These are phyloP conservation scores for Ascomycota sp. DNA, from an alignment of 2,329 filamentous ascomycete genomes.

Conservation along the genomic window DNA sequence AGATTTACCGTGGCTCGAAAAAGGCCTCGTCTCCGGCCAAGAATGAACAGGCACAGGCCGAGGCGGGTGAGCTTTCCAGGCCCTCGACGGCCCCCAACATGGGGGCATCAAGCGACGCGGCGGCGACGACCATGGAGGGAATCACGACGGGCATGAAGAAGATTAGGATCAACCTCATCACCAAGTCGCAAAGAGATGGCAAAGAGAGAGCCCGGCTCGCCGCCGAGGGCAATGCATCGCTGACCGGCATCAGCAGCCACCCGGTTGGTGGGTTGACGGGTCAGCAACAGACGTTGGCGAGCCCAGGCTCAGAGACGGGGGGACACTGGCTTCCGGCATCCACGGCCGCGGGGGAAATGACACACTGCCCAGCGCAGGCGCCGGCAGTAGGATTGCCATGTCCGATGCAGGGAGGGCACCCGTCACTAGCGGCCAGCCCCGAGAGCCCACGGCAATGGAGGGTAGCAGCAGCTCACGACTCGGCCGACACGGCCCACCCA, in stretches of 20 bases:
- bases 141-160: slow-evolving; percentile 37
- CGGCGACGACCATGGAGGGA: slow-evolving; percentile 24
- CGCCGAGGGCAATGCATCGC: slow-evolving; percentile 3
- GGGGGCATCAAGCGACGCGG: slow-evolving; percentile 2
- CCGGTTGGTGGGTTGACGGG: background rate
- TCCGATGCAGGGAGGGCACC: too few species aligned
- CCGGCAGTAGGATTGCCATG: too few species aligned
- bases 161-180: slow-evolving; percentile 38
- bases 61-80: slow-evolving; percentile 3
- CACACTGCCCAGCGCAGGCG: too few species aligned
- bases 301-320: background rate
- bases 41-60: slow-evolving; percentile 3
- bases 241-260: background rate
- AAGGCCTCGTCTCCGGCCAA: slow-evolving; percentile 11
- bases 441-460: too few species aligned
- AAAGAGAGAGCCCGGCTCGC: slow-evolving; percentile 15
- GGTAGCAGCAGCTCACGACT: too few species aligned
- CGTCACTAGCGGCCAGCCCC: too few species aligned
- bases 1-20: slow-evolving; percentile 14
- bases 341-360: too few species aligned
- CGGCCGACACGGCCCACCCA: background rate
- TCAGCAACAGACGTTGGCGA: background rate
- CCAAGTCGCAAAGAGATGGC: slow-evolving; percentile 33
- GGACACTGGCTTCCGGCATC: too few species aligned
- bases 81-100: slow-evolving; percentile 1